These are phyloP conservation scores for Adansonia rubrostipa DNA, from an alignment of 441 rosid species.

Conservation along the genomic window DNA sequence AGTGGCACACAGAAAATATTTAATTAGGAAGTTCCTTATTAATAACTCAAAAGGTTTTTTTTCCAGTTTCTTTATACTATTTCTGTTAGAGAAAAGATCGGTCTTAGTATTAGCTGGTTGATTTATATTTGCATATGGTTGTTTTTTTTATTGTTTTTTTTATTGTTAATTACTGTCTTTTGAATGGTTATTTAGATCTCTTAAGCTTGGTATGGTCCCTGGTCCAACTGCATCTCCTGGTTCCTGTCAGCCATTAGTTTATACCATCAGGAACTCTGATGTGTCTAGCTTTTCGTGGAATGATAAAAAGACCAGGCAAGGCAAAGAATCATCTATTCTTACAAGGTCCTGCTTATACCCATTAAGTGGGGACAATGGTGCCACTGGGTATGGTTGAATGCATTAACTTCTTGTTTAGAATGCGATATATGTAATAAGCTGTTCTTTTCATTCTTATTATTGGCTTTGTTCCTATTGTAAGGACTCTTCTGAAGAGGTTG, in stretches of 20 bases:
- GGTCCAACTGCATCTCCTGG: conserved; percentile 46
- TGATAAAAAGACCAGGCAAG: conserved; percentile 72
- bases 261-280: conserved; percentile 60
- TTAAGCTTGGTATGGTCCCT: conserved; percentile 74
- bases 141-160: neutral
- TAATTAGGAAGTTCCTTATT: neutral
- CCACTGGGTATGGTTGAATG: conserved; percentile 56
- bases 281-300: conserved; percentile 71
- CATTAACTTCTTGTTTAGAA: conserved; percentile 10
- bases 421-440: neutral
- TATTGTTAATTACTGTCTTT: conserved; percentile 21
- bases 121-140: conserved; percentile 3
- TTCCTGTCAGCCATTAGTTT: conserved; percentile 61
- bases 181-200: conserved; percentile 53
- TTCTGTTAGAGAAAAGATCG: neutral
- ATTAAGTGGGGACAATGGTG: conserved; percentile 47
- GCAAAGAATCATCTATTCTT: conserved; percentile 70
- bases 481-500: conserved; percentile 72
- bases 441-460: conserved; percentile 25
- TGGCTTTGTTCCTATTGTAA: conserved; percentile 35
- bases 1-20: neutral
- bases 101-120: neutral
- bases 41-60: neutral
- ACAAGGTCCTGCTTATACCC: conserved; percentile 76
- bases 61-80: neutral